Conservation (phyloP, 495 filamentous ascomycete genomes). For the Penicillium odoratum region DNA sequence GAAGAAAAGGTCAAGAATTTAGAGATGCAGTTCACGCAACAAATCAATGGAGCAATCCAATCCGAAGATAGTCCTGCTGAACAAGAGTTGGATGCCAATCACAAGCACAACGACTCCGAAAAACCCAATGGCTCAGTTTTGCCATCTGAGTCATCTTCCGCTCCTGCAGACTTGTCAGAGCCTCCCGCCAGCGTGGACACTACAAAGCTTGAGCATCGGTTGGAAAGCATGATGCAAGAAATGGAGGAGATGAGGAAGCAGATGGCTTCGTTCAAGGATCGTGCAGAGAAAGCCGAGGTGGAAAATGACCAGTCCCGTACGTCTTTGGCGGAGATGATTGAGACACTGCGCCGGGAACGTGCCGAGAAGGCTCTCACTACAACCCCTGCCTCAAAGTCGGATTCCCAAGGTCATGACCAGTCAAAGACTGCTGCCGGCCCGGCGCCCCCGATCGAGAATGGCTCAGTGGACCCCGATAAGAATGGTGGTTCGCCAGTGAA, state of each 20-base stretch:
- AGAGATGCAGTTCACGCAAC: slow-evolving; percentile 47
- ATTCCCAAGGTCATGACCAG: slow-evolving; percentile 8
- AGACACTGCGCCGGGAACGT: slow-evolving; percentile 71
- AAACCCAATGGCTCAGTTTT: slow-evolving; percentile 22
- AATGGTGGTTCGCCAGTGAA: slow-evolving; percentile 21
- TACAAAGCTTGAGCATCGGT: slow-evolving; percentile 61
- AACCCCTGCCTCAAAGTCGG: slow-evolving; percentile 3
- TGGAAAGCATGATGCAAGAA: slow-evolving; percentile 78
- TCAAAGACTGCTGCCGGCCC: slow-evolving; percentile 8
- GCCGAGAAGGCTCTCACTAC: slow-evolving; percentile 24
- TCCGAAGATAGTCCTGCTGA: not conserved
- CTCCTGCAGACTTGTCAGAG: slow-evolving; percentile 33
- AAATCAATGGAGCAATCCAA: slow-evolving; percentile 7
- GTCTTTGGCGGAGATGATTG: slow-evolving; percentile 85
- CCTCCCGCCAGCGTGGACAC: slow-evolving; percentile 29
- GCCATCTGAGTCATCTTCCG: slow-evolving; percentile 20
- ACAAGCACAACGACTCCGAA: slow-evolving; percentile 27
- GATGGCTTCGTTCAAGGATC: slow-evolving; percentile 71
- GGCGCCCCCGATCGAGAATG: slow-evolving; percentile 11
- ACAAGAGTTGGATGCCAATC: slow-evolving; percentile 18
- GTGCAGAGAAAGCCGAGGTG: slow-evolving; percentile 77
- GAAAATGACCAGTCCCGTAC: slow-evolving; percentile 67
- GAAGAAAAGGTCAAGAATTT: slow-evolving; percentile 76
- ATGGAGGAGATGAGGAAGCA: slow-evolving; percentile 81
- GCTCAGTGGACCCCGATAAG: slow-evolving; percentile 11